A percentile compares a stretch with the other conserved stretches of the same genome.
Evolutionary conservation across 2,329 filamentous ascomycete genomes (phyloP).

Genomic region (Tricladium varicosporioides): DNA sequence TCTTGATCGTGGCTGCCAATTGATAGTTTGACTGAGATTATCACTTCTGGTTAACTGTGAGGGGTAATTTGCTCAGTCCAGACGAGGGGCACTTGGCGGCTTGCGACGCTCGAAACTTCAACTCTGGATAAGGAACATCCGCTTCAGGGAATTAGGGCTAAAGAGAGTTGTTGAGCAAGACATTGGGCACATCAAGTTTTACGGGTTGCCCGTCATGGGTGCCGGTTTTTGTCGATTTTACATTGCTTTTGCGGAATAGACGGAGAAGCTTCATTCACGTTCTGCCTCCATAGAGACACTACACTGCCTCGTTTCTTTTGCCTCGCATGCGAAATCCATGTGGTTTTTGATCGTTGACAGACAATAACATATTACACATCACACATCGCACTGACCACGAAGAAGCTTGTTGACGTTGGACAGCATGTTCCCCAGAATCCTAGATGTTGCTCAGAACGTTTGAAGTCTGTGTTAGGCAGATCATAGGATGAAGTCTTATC

Average conservation of each 20-base stretch:
- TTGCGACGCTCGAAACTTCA: too few relatives aligned
- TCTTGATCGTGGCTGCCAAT: background rate
- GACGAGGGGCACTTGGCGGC: too few relatives aligned
- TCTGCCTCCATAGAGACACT: background rate
- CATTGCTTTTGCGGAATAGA: background rate
- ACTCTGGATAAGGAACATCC: background rate
- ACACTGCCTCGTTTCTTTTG: background rate
- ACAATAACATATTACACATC: too few relatives aligned
- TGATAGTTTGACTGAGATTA: background rate
- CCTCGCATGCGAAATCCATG: background rate
- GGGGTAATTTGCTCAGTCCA: too few relatives aligned
- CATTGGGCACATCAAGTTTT: background rate
- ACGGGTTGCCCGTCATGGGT: background rate
- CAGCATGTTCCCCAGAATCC: background rate
- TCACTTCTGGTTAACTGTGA: background rate
- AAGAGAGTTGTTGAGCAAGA: background rate
- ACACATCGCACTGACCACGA: background rate
- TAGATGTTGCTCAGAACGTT: slow-evolving; percentile 16
- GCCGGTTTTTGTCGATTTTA: background rate
- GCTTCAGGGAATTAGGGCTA: background rate
- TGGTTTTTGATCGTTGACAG: background rate
- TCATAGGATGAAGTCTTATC: slow-evolving; percentile 2
- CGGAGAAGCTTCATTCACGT: background rate
- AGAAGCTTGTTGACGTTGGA: slow-evolving; percentile 2
- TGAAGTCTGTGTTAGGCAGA: slow-evolving; percentile 17